Percentiles rank a stretch among this genome's conserved stretches.
Conservation (phyloP, 371 early-diverging fungal genomes). For the Zopfochytrium polystomum region DNA sequence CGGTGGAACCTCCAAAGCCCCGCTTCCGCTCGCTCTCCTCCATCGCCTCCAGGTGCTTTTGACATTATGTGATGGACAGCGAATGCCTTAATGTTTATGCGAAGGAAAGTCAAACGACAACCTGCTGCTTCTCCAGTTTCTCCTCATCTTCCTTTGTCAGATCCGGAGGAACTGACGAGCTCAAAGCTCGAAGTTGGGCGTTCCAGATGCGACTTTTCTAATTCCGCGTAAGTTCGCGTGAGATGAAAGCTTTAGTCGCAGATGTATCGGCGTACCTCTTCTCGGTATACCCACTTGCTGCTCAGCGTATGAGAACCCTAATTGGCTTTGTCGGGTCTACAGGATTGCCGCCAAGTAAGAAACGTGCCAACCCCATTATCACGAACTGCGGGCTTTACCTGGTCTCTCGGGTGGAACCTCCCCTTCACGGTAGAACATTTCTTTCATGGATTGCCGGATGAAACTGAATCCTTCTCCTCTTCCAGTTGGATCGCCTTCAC, state of each 20-base stretch:
- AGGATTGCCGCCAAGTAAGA: not conserved
- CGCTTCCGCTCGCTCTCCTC: constrained; percentile 31
- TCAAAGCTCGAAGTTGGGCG: constrained; percentile 73
- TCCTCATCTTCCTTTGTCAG: constrained; percentile 27
- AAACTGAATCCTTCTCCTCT: constrained; percentile 98
- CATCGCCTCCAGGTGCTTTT: constrained; percentile 25
- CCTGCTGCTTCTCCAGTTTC: too few species aligned
- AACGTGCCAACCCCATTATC: not conserved
- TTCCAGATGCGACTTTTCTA: constrained; percentile 91
- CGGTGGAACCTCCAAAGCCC: constrained; percentile 18
- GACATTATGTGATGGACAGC: not conserved
- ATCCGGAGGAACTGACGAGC: constrained; percentile 33
- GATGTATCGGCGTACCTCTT: constrained; percentile 58
- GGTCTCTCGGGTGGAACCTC: constrained; percentile 73
- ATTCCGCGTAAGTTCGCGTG: not conserved
- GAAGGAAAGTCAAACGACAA: too few species aligned
- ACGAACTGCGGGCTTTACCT: not conserved
- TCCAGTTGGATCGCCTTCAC: constrained; percentile 97
- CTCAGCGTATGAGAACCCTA: constrained; percentile 91
- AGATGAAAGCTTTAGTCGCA: too few species aligned
- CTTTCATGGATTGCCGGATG: constrained; percentile 95
- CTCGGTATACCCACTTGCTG: constrained; percentile 92
- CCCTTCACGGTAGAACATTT: constrained; percentile 87
- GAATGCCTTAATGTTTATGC: too few species aligned
- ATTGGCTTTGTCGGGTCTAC: constrained; percentile 13